A percentile compares a stretch with the other conserved stretches of the same genome.
These are phyloP conservation scores for Dactylonectria estremocensis DNA, from an alignment of 2,329 filamentous ascomycete genomes.

Conservation along the genomic window DNA sequence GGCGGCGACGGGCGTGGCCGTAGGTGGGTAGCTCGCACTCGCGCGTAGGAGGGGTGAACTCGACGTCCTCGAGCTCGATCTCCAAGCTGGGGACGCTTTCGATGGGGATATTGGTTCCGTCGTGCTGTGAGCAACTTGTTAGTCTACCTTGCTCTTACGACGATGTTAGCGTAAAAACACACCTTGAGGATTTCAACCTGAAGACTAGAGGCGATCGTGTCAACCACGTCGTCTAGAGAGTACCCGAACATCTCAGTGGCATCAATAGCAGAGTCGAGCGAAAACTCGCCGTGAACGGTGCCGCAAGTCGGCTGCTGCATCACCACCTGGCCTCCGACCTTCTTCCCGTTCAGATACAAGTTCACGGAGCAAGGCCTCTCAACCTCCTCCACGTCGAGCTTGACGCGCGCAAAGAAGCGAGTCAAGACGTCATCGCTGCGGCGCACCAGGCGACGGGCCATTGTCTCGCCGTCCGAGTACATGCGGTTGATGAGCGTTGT, in stretches of 20 bases:
- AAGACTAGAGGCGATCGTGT: conserved; percentile 47
- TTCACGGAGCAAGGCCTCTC: conserved; percentile 55
- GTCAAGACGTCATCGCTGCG: conserved; percentile 40
- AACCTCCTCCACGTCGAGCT: conserved; percentile 54
- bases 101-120: conserved; percentile 51
- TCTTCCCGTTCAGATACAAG: conserved; percentile 52
- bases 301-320: conserved; percentile 55
- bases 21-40: conserved; percentile 50
- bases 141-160: neutral
- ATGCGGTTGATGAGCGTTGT: conserved; percentile 53
- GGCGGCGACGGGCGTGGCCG: conserved; percentile 36
- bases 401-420: conserved; percentile 55
- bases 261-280: conserved; percentile 76
- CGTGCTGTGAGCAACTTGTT: conserved; percentile 40
- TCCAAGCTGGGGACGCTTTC: conserved; percentile 52
- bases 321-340: conserved; percentile 54
- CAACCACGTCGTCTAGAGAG: conserved; percentile 42
- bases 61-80: conserved; percentile 55
- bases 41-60: conserved; percentile 45
- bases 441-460: conserved; percentile 18
- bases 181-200: conserved; percentile 55
- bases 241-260: conserved; percentile 61
- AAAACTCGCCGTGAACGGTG: conserved; percentile 52
- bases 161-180: conserved; percentile 8
- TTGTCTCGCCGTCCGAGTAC: conserved; percentile 42